Conservation (phyloP, 23 red algal genomes). For the Gracilariopsis chorda region DNA sequence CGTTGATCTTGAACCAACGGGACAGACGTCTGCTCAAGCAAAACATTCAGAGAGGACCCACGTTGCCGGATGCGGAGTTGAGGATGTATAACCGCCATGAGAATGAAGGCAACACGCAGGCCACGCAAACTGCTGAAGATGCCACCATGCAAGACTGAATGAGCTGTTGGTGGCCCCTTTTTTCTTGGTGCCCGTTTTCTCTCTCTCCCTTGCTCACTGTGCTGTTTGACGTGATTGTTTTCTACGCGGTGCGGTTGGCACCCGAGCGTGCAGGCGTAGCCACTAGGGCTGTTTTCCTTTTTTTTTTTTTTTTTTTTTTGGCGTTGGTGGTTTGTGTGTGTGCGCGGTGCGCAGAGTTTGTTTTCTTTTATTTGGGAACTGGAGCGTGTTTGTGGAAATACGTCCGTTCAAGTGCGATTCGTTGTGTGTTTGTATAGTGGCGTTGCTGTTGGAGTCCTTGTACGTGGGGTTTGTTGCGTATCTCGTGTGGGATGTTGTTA, state of each 20-base stretch:
- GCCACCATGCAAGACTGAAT: conserved; percentile 32
- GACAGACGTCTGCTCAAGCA: conserved; percentile 9
- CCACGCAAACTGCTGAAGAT: background rate
- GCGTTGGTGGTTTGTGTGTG: background rate
- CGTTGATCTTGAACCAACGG: conserved; percentile 23
- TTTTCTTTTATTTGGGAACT: too few species aligned
- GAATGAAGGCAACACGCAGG: background rate
- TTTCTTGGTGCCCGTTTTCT: background rate
- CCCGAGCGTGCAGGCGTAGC: background rate
- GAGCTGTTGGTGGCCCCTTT: background rate
- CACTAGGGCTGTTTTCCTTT: background rate
- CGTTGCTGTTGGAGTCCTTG: too few species aligned
- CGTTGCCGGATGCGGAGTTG: background rate
- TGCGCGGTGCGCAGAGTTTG: too few species aligned
- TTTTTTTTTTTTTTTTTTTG: background rate
- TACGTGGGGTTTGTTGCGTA: too few species aligned
- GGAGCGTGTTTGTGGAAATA: too few species aligned
- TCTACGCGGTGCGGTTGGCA: background rate
- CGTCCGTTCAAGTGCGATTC: too few species aligned
- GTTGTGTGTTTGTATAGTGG: too few species aligned
- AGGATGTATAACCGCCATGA: background rate
- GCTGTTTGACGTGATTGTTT: background rate
- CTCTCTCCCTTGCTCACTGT: background rate
- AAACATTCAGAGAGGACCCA: background rate
- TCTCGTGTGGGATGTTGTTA: too few species aligned